Base-by-base conservation (phyloP, 2,329 filamentous ascomycete species). In the Leptographium radiaticola region DNA sequence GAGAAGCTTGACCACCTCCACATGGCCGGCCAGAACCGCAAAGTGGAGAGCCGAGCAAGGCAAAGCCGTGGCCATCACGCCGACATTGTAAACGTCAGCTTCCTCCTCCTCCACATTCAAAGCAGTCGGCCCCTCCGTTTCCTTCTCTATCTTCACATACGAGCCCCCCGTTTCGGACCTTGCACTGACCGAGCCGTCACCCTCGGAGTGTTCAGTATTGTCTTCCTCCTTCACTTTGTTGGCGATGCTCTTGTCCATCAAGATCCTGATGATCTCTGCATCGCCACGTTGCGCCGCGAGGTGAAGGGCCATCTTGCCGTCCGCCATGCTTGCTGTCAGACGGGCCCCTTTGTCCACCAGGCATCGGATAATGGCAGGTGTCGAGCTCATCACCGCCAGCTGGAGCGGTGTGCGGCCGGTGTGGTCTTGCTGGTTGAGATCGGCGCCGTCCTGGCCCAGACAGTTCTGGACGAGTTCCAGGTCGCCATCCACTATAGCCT, bases 271-370 rank as follows among this genome's bases (percentile, higher is more conserved):
- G 58, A 93, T 90, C 18, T 83, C 79, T 1, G 70, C 64, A 58
- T 81, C 70, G 0, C 89, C 89, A 25, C 84, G 76, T 46, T 81
- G 76, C 18, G 87, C 86, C 18, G 88, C 88, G 34, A 94, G 71
- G 66, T 95, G 89, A n/a, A 95, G 73, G 10, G 88, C 85, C 2
- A 87, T 94, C 59, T 80, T 79, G 4, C 89, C 89, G 65, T 93
- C 89, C 0, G 85, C 86, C 42, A 94, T 66, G 50, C 89, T 80
- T 50, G 87, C 76, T 30, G 89, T 79, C 30, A 95, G 69, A 16
- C 87, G 79, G 38, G 87, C 83, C 3, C 84, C 86, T 55, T 81
- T 74, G 57, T 89, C 77, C 31, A 94, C 79, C 1, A 95, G 74
- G 49, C 72, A 76, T 57, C 84, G 75, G 1, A 93, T 85, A 55